Evolutionary conservation across 257 asterid species (phyloP).

Genomic region (Salvia splendens): DNA sequence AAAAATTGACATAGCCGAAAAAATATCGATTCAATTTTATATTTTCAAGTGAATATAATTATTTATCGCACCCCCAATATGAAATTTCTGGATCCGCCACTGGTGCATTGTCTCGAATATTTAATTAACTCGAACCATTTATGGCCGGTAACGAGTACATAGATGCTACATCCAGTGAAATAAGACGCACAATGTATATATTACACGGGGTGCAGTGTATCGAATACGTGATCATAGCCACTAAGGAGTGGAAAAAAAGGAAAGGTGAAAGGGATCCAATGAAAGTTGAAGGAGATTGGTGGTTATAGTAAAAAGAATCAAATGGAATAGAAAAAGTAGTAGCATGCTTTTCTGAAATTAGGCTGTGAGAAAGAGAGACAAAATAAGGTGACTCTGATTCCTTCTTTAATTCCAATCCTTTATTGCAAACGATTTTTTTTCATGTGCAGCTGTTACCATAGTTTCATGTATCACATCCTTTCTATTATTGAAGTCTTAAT

Average conservation of each 20-base stretch:
- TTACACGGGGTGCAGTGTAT: not conserved
- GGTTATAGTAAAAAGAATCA: conserved; percentile 45
- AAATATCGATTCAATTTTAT: too few species aligned
- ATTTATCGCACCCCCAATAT: too few species aligned
- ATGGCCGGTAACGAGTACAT: not conserved
- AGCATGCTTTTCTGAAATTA: conserved; percentile 44
- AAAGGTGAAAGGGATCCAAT: conserved; percentile 45
- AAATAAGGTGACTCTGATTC: conserved; percentile 40
- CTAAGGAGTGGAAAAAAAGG: not conserved
- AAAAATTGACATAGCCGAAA: too few species aligned
- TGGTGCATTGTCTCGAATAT: too few species aligned
- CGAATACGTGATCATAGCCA: conserved; percentile 15
- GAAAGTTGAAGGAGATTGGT: conserved; percentile 37
- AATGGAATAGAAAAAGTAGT: conserved; percentile 35
- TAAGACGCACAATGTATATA: too few species aligned
- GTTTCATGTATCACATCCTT: not conserved
- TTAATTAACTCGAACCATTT: conserved; percentile 6
- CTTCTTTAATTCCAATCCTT: conserved; percentile 38
- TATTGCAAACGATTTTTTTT: conserved; percentile 15
- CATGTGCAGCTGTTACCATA: conserved; percentile 28
- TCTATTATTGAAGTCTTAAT: conserved; percentile 29
- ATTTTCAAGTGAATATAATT: too few species aligned
- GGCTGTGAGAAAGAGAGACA: conserved; percentile 43
- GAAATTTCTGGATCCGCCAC: too few species aligned
- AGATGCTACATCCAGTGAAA: not conserved